Conservation (phyloP, 306 rosid species). For the Castanea mollissima region DNA sequence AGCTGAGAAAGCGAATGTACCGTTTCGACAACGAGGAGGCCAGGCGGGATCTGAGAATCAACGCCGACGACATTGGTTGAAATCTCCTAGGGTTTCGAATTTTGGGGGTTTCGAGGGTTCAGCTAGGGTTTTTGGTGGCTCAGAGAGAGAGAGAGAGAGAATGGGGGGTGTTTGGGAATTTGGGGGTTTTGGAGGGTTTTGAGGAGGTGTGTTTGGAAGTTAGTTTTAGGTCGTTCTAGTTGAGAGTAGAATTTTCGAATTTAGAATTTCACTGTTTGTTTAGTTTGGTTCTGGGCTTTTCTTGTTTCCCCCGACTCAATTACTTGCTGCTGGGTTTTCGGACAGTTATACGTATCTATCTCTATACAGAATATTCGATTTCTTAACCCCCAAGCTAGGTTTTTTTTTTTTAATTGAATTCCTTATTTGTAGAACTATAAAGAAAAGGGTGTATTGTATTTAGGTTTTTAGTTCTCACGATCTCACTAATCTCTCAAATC, state of each 20-base stretch:
- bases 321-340: too few relatives aligned
- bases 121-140: slow-evolving; percentile 40
- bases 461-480: too few relatives aligned
- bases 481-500: too few relatives aligned
- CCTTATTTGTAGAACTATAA: too few relatives aligned
- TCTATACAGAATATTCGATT: too few relatives aligned
- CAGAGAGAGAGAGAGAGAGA: not conserved
- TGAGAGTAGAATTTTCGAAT: not conserved
- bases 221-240: not conserved
- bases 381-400: too few relatives aligned
- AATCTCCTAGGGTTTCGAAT: not conserved
- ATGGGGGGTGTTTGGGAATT: slow-evolving; percentile 7
- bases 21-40: slow-evolving; percentile 18
- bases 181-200: not conserved
- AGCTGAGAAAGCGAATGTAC: slow-evolving; percentile 41
- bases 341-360: too few relatives aligned
- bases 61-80: slow-evolving; percentile 27
- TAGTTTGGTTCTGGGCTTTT: too few relatives aligned
- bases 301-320: not conserved
- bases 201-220: slow-evolving; percentile 24
- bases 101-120: slow-evolving; percentile 15
- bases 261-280: not conserved
- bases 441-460: too few relatives aligned
- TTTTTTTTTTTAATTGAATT: too few relatives aligned
- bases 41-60: slow-evolving; percentile 33